Base-by-base conservation (phyloP, 176 grass and related monocot species). In the Cenchrus purpureus region DNA sequence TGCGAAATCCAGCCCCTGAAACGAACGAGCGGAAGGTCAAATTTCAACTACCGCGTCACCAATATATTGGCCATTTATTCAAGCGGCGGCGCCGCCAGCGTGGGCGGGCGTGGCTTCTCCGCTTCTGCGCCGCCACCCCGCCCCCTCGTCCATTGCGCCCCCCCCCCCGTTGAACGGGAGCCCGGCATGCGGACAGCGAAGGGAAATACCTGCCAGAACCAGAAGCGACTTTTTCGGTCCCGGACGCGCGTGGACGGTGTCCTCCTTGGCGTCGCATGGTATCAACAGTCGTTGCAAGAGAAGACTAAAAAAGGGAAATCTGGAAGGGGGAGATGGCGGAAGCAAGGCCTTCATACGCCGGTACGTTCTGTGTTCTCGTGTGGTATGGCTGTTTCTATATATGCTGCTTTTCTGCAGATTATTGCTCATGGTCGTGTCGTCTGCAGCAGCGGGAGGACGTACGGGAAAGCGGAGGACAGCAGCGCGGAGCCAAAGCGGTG, bases 381-480 rank as follows among this genome's bases (percentile, higher is more conserved):
- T 13, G 8, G 20, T 54, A 11, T 55, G 28, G 7, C 12, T 60
- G 22, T 82, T 83, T 57, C 42, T 13, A 12, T 22, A 12, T 22
- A 14, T 51, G 2, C 4, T 34, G 56, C 57, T 28, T 56, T 56
- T 8, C 65, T 10, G 17, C n/a, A 19, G n/a, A 15, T 65, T 79
- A 15, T 65, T 73, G 57, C 68, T 88, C 74, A 56, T 7, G 31
- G 17, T 22, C n/a, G 12, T 37, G 2, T 78, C 53, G 31, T 56
- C 46, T 76, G 65, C 79, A 83, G 65, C 79, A 73, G 45, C 52
- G 45, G 46, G 20, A 46, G 79, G 54, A 77, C 37, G 25, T 25
- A 25, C 25, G 37, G 37, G 37, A 40, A 40, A 40, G 16, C n/a
- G 42, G 29, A 17, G 68, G 40, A 16, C 17, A 61, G 28, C 43